Conservation (phyloP, 495 filamentous ascomycete species). For the Penicillium antarcticum region DNA sequence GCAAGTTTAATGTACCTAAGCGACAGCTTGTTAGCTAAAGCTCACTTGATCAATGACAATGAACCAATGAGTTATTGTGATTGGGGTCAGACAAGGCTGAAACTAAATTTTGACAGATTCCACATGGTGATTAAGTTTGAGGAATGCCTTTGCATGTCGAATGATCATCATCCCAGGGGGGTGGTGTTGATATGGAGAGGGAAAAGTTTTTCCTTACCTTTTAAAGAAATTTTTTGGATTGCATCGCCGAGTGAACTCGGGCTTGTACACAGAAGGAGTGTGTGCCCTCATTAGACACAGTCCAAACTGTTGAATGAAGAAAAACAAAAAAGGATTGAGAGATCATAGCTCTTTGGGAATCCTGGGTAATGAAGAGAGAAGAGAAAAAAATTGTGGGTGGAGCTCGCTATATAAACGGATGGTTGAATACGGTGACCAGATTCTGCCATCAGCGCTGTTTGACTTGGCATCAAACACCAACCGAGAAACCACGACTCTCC, state of each 20-base stretch:
- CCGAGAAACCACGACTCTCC: background rate
- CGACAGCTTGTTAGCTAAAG: constrained; percentile 40
- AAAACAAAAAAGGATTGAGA: constrained; percentile 9
- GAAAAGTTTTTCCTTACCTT: constrained; percentile 53
- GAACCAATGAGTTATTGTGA: constrained; percentile 23
- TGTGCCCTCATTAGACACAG: constrained; percentile 12
- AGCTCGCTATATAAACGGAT: constrained; percentile 23
- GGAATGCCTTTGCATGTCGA: constrained; percentile 91
- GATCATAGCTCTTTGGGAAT: constrained; percentile 16
- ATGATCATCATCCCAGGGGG: constrained; percentile 71
- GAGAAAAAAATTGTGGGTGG: constrained; percentile 41
- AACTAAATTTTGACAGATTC: constrained; percentile 79
- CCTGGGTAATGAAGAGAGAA: constrained; percentile 19
- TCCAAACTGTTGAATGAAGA: constrained; percentile 2
- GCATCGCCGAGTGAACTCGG: background rate
- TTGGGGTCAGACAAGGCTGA: constrained; percentile 95
- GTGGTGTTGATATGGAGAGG: constrained; percentile 8
- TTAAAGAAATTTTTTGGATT: constrained; percentile 17
- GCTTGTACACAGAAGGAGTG: background rate
- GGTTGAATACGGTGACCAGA: constrained; percentile 12
- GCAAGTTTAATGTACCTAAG: constrained; percentile 53
- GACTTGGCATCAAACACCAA: constrained; percentile 8
- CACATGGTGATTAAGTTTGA: constrained; percentile 89
- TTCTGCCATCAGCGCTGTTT: constrained; percentile 6
- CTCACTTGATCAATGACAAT: constrained; percentile 16